Conservation (phyloP, 495 filamentous ascomycete species). For the Aspergillus affinis region DNA sequence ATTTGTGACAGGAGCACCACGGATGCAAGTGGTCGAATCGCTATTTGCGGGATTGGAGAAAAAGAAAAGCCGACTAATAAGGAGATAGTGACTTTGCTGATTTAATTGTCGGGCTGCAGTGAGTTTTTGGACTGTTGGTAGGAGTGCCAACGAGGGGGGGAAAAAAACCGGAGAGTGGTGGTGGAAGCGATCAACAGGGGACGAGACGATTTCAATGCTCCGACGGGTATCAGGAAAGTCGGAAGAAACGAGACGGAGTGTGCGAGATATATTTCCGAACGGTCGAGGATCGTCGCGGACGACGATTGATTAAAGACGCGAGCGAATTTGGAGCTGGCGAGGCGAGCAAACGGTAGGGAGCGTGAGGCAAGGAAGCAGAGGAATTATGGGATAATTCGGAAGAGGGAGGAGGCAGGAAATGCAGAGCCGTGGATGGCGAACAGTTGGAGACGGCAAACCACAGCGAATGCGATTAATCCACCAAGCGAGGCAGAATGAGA, state of each 20-base stretch:
- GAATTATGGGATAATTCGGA: conserved; percentile 4
- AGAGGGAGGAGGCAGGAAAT: conserved; percentile 2
- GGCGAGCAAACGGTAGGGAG: conserved; percentile 6
- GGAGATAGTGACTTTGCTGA: not conserved
- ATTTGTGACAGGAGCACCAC: conserved; percentile 5
- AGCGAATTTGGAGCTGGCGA: not conserved
- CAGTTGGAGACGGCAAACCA: conserved; percentile 12
- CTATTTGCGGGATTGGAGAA: not conserved
- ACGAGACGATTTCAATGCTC: conserved; percentile 7
- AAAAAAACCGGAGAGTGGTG: conserved; percentile 2
- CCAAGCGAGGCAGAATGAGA: conserved; percentile 3
- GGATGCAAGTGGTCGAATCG: conserved; percentile 2
- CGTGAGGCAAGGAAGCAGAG: not conserved
- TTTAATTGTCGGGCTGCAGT: not conserved
- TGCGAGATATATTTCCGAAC: conserved; percentile 1
- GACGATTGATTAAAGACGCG: not conserved
- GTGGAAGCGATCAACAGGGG: conserved; percentile 16
- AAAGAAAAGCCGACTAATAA: conserved; percentile 1
- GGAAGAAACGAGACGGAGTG: conserved; percentile 2
- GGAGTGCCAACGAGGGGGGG: conserved; percentile 5
- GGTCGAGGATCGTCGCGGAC: not conserved
- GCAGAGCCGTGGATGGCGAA: conserved; percentile 3
- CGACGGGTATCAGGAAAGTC: conserved; percentile 6
- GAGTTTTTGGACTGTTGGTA: not conserved
- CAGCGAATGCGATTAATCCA: conserved; percentile 14